A percentile compares a stretch with the other conserved stretches of the same genome.
These are phyloP conservation scores for Pseudopyricularia javanii DNA, from an alignment of 2,329 filamentous ascomycete species.

Conservation along the genomic window DNA sequence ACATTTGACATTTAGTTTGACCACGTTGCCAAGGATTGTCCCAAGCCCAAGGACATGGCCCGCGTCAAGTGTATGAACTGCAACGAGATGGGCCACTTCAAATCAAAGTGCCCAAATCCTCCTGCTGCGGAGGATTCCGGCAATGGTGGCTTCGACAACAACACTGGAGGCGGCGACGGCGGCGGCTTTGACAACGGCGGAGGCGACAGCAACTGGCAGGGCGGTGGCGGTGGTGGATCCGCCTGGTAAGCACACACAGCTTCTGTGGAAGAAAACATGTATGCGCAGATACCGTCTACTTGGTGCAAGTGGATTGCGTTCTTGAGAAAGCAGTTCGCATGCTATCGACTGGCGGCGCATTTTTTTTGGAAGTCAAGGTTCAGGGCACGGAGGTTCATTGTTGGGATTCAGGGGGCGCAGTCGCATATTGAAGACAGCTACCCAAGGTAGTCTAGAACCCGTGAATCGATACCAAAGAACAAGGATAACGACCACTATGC, in stretches of 20 bases:
- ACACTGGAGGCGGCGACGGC: conserved; percentile 4
- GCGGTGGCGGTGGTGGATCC: background rate
- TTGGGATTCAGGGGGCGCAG: too few species aligned
- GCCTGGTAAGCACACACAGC: background rate
- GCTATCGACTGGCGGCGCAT: background rate
- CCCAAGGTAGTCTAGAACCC: too few species aligned
- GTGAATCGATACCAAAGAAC: too few species aligned
- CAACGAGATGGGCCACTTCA: conserved; percentile 30
- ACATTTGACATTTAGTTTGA: conserved; percentile 23
- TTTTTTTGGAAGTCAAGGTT: background rate
- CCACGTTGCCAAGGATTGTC: conserved; percentile 35
- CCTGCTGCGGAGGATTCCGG: conserved; percentile 12
- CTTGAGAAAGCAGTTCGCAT: background rate
- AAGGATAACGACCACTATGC: too few species aligned
- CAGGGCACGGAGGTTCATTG: too few species aligned
- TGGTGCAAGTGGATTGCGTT: background rate
- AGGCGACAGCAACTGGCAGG: background rate
- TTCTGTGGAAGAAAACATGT: background rate
- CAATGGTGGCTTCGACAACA: conserved; percentile 4
- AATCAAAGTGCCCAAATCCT: conserved; percentile 23
- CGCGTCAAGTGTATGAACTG: conserved; percentile 49
- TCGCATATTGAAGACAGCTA: too few species aligned
- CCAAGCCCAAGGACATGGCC: conserved; percentile 41
- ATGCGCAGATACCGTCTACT: background rate
- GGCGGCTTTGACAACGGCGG: background rate